Percentiles rank a stretch among this genome's conserved stretches.
Evolutionary conservation across 2,329 filamentous ascomycete genomes (phyloP).

Genomic region (Pyricularia pennisetigena): DNA sequence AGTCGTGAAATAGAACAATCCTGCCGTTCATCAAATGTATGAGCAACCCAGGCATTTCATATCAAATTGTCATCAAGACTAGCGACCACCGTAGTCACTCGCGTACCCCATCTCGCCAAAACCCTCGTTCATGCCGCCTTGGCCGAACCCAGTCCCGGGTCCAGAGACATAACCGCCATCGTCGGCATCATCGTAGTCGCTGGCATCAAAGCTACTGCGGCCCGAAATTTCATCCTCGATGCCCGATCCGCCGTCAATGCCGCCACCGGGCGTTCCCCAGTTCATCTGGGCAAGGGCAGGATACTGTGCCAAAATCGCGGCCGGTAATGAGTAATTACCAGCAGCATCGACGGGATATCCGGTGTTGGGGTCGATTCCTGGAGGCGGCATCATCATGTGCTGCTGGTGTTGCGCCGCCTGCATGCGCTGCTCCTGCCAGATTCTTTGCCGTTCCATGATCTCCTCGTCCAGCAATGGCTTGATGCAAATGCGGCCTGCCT

Average conservation of each 20-base stretch:
- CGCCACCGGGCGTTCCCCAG: constrained; percentile 49
- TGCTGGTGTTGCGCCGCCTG: constrained; percentile 32
- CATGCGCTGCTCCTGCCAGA: constrained; percentile 64
- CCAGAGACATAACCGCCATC: constrained; percentile 58
- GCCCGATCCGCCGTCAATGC: constrained; percentile 61
- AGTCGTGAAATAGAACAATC: background rate
- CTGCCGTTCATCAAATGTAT: background rate
- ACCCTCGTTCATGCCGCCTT: constrained; percentile 44
- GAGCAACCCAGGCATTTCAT: background rate
- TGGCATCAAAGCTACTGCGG: constrained; percentile 72
- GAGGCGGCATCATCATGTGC: constrained; percentile 37
- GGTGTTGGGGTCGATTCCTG: constrained; percentile 49
- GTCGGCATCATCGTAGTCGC: constrained; percentile 67
- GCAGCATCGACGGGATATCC: constrained; percentile 47
- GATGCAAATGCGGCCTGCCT: constrained; percentile 92
- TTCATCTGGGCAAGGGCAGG: constrained; percentile 85
- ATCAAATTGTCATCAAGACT: background rate
- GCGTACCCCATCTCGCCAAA: constrained; percentile 44
- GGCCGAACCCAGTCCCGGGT: constrained; percentile 48
- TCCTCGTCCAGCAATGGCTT: constrained; percentile 96
- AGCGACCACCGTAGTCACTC: constrained; percentile 41
- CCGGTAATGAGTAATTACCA: constrained; percentile 63
- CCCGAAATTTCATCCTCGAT: constrained; percentile 70
- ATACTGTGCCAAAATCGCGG: constrained; percentile 82
- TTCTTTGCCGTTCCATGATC: constrained; percentile 67